Base-by-base conservation (phyloP, 345 rosid genomes). In the Gossypioides kirkii region DNA sequence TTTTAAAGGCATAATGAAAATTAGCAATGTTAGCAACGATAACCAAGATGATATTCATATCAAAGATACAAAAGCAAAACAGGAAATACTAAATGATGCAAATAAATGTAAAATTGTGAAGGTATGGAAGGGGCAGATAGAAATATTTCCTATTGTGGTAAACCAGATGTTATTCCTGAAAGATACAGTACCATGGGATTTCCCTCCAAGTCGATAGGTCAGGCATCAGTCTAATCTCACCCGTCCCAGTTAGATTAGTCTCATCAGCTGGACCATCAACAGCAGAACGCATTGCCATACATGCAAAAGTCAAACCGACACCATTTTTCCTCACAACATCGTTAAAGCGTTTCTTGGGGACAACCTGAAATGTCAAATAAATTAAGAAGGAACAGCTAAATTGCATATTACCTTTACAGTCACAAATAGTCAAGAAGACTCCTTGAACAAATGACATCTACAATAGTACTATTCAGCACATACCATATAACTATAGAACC, bases 201-300 rank as follows among this genome's bases (percentile, higher is more conserved):
- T 77, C 78, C 78, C 70, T 75, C 75, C 75, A 86, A 36, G 98
- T 92, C 32, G 89, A 83, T 74, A 95, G 76, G 86, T 95, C 97
- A 68, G 98, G 97, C 71, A 95, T 84, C 74, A 95, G 68, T 82
- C 98, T 90, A 77, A 92, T 82, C 89, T 95, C 99, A 60, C 99
- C 98, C 43, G 85, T 87, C 61, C 86, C 92, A 0, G 91, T 86
- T 69, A 95, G 81, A 65, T 88, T 84, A 73, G 91, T 85, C 67
- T 77, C 94, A 69, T 78, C 89, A 18, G 97, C 98, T n/a, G 97
- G 92, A 76, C 84, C 84, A 92, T 95, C 99, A 77, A 79, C 50
- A 81, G 60, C 74, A 74, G 99, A 95, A 73, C 76, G 54, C 97
- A 92, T 92, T 71, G 81, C 99, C 99, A 95, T 95, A 58, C 83